Evolutionary conservation across 805 yeast genomes (phyloP).

Genomic region (Diddensiella caesifluorescens): DNA sequence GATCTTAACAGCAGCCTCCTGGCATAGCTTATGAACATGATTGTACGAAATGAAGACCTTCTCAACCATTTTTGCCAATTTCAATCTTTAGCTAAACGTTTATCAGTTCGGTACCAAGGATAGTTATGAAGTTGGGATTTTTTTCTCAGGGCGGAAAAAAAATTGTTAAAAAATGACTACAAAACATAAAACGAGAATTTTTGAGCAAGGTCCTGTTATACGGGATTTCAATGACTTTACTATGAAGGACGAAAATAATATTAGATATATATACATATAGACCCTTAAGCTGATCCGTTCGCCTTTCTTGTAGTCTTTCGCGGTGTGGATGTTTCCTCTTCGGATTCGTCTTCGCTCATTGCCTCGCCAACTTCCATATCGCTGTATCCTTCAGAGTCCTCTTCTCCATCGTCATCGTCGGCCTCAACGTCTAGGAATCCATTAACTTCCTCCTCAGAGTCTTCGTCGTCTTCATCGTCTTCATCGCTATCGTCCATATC

Average conservation of each 20-base stretch:
- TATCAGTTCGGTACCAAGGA: no score
- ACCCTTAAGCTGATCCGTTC: slow-evolving; percentile 2
- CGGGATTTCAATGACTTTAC: no score
- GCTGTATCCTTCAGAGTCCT: slow-evolving; percentile 16
- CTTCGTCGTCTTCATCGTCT: slow-evolving; percentile 41
- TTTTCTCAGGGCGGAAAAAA: no score
- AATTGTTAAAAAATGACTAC: no score
- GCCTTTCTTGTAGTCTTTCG: slow-evolving; percentile 2
- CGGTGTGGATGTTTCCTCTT: slow-evolving; percentile 10
- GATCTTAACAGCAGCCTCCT: slow-evolving; percentile 53
- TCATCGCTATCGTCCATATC: slow-evolving; percentile 33
- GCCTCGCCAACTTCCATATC: slow-evolving; percentile 16
- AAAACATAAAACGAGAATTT: no score
- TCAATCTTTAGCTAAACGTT: no score
- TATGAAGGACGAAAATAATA: no score
- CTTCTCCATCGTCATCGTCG: slow-evolving; percentile 30
- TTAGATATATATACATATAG: neutral
- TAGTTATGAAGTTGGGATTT: no score
- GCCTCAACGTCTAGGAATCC: slow-evolving; percentile 27
- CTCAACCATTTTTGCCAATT: slow-evolving; percentile 30
- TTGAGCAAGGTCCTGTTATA: no score
- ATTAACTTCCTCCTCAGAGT: slow-evolving; percentile 35
- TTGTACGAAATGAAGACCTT: slow-evolving; percentile 65
- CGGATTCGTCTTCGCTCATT: slow-evolving; percentile 17
- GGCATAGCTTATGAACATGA: slow-evolving; percentile 77